Evolutionary conservation across 257 asterid species (phyloP).

Genomic region (Prunella vulgaris): DNA sequence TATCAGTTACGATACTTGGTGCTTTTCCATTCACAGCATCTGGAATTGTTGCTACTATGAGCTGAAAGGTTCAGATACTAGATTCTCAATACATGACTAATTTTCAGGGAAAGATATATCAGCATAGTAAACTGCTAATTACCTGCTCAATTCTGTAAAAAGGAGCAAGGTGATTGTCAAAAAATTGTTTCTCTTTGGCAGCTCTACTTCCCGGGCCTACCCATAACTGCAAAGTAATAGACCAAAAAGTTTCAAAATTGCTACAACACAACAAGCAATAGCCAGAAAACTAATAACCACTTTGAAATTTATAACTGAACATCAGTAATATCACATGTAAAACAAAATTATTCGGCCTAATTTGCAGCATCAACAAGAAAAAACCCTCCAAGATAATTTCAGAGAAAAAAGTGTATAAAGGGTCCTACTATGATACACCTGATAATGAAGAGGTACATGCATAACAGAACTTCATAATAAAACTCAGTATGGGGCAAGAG

Average conservation of each 20-base stretch:
- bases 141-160: slow-evolving; percentile 99
- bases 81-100: slow-evolving; percentile 3
- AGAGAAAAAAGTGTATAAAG: no score
- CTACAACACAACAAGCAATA: not conserved
- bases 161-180: slow-evolving; percentile 91
- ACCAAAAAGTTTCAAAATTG: not conserved
- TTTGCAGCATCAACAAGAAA: no score
- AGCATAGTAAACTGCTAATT: not conserved
- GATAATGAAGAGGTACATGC: no score
- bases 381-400: no score
- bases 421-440: no score
- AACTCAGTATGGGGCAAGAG: not conserved
- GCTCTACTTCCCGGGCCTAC: slow-evolving; percentile 99
- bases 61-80: slow-evolving; percentile 55
- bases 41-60: slow-evolving; percentile 78
- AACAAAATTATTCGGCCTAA: not conserved
- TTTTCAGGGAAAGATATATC: not conserved
- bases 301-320: not conserved
- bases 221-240: slow-evolving; percentile 66
- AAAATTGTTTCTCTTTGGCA: slow-evolving; percentile 87
- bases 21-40: slow-evolving; percentile 56
- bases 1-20: slow-evolving; percentile 82
- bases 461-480: no score
- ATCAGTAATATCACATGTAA: not conserved
- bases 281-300: not conserved